Percentiles rank a stretch among this genome's conserved stretches.
Evolutionary conservation across 371 early-diverging fungal genomes (phyloP).

Genomic region (Mucor piriformis): DNA sequence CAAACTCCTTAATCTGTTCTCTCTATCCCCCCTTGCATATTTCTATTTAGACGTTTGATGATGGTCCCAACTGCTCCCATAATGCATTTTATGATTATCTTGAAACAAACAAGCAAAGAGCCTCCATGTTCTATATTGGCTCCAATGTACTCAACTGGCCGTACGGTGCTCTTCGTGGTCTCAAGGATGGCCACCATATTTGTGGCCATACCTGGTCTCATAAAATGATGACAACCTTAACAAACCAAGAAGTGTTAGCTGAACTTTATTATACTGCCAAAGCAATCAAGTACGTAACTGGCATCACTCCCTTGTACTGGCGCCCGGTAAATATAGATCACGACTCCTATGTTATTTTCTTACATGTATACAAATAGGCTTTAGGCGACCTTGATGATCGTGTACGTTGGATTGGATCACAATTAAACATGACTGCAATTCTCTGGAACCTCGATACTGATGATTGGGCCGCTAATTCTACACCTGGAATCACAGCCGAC

Average conservation of each 20-base stretch:
- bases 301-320: constrained; percentile 60
- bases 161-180: constrained; percentile 53
- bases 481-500: constrained; percentile 39
- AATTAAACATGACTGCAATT: constrained; percentile 50
- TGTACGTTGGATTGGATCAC: constrained; percentile 58
- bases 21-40: constrained; percentile 3
- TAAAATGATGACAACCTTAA: constrained; percentile 52
- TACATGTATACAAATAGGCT: constrained; percentile 30
- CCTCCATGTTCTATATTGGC: constrained; percentile 60
- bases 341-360: background rate
- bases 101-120: constrained; percentile 48
- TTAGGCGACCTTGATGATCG: constrained; percentile 59
- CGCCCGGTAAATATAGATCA: constrained; percentile 47
- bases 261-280: constrained; percentile 58
- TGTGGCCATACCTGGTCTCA: constrained; percentile 63
- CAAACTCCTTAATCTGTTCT: constrained; percentile 3
- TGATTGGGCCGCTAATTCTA: constrained; percentile 47
- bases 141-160: constrained; percentile 56
- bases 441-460: constrained; percentile 55
- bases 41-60: constrained; percentile 50
- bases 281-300: constrained; percentile 58
- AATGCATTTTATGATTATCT: constrained; percentile 55
- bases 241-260: constrained; percentile 57
- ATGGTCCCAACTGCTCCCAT: constrained; percentile 56
- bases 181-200: constrained; percentile 53